Conservation (phyloP, 2,329 filamentous ascomycete species). For the Fusarium chuoi region DNA sequence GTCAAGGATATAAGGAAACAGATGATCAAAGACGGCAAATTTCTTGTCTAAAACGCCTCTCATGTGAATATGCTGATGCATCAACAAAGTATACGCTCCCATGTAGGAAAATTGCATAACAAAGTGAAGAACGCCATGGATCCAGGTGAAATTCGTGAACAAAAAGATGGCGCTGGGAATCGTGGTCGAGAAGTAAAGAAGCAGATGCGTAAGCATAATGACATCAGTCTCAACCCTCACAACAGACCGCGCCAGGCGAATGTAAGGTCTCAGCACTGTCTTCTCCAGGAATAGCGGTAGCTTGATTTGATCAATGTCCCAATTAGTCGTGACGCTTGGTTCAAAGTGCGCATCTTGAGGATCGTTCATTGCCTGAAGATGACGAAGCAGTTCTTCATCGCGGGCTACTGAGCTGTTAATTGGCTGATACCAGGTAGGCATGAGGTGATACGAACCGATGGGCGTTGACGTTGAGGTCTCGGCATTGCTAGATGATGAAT, state of each 20-base stretch:
- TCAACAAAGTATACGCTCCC: conserved; percentile 81
- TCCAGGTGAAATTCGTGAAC: conserved; percentile 72
- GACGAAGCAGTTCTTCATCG: conserved; percentile 26
- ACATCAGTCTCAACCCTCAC: conserved; percentile 78
- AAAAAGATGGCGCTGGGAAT: conserved; percentile 75
- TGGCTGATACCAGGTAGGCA: not conserved
- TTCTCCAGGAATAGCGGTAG: conserved; percentile 23
- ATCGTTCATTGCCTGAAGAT: conserved; percentile 27
- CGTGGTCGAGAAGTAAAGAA: conserved; percentile 76
- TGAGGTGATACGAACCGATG: conserved; percentile 5
- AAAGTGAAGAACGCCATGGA: conserved; percentile 74
- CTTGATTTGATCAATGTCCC: conserved; percentile 34
- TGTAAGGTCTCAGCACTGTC: conserved; percentile 67
- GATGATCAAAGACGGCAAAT: conserved; percentile 66
- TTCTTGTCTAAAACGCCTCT: conserved; percentile 71
- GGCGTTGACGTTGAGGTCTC: not conserved
- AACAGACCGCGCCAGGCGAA: conserved; percentile 62
- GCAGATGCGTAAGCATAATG: conserved; percentile 79
- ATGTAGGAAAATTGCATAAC: conserved; percentile 75
- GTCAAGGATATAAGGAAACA: conserved; percentile 79
- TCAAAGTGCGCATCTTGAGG: conserved; percentile 32
- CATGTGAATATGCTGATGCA: conserved; percentile 87
- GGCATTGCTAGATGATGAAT: not conserved
- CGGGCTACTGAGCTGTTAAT: conserved; percentile 2
- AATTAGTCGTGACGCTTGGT: conserved; percentile 17